These are phyloP conservation scores for Colletotrichum sp. DNA, from an alignment of 2,329 filamentous ascomycete species.

Conservation along the genomic window DNA sequence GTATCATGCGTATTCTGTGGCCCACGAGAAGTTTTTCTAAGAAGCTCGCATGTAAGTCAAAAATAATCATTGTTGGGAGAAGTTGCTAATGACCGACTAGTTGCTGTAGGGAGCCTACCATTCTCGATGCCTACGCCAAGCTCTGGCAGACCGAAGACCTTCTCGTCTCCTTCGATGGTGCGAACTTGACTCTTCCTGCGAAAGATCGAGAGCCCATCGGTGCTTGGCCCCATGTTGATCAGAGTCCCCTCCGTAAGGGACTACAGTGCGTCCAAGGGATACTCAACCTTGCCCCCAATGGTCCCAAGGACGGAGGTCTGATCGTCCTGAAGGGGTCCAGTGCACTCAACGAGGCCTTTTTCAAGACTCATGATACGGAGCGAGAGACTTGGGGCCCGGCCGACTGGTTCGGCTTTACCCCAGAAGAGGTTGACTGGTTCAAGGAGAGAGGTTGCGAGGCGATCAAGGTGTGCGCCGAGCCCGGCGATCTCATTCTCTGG, in stretches of 20 bases:
- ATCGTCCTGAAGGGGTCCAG: background rate
- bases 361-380: background rate
- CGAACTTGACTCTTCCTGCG: background rate
- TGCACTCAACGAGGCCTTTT: background rate
- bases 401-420: background rate
- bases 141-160: background rate
- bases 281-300: background rate
- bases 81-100: background rate
- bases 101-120: background rate
- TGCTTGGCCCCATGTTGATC: background rate
- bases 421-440: background rate
- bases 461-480: background rate
- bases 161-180: background rate
- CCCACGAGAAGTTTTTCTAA: background rate
- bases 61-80: background rate
- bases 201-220: background rate
- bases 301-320: background rate
- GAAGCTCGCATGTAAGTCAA: background rate
- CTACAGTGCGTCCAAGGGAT: background rate
- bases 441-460: background rate
- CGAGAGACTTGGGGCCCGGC: background rate
- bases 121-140: background rate
- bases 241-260: background rate
- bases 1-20: background rate
- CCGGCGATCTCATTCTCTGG: background rate